Evolutionary conservation across 345 rosid species (phyloP), one percentile per base, ranked within the genome.

Genomic region (Linum trigynum): DNA sequence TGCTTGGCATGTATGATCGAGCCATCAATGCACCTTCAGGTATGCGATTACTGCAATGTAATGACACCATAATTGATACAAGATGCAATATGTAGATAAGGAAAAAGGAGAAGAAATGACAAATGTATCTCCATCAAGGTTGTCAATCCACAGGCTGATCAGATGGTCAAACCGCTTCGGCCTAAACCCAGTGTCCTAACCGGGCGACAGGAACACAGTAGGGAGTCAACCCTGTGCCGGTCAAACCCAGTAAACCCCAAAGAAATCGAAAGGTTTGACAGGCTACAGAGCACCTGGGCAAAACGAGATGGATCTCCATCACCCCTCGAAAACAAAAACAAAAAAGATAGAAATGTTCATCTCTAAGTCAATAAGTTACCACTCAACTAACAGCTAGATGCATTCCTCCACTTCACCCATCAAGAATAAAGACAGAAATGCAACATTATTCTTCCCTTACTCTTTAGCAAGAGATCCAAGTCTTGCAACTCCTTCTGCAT

Each of bases 21-120:
- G 97, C 99, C 96, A 94, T 88, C 76, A 91, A 77, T 74, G 99
- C 97, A 82, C 97, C 99, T 82, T 94, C 99, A n/a, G 99, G 99
- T 82, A 90, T 87, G 78, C 99, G 96, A 76, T 91, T 91, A 73
- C 99, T 94, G 81, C 73, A 78, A 68, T 41, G 45, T 41, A 7
- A 41, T 41, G 7, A 41, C 45, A 41, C 45, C 38, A 77, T 55
- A 15, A 48, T 48, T 8, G n/a, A 11, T 8, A 48, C 12, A 48
- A 48, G 12, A 48, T 8, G 2, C 8, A 8, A 48, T 48, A 48
- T 11, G 12, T 15, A 48, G 9, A 48, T 8, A 9, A 48, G 8
- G 12, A 15, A 48, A 48, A 11, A 48, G n/a, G 53, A 1, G 12
- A 11, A 48, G 3, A 6, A 48, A 48, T 8, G 2, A 48, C 8